A percentile compares a stretch with the other conserved stretches of the same genome.
phyloP scores from a whole-genome alignment of 371 early-diverging fungal species.

The Capillidium rhysosporum region DNA sequence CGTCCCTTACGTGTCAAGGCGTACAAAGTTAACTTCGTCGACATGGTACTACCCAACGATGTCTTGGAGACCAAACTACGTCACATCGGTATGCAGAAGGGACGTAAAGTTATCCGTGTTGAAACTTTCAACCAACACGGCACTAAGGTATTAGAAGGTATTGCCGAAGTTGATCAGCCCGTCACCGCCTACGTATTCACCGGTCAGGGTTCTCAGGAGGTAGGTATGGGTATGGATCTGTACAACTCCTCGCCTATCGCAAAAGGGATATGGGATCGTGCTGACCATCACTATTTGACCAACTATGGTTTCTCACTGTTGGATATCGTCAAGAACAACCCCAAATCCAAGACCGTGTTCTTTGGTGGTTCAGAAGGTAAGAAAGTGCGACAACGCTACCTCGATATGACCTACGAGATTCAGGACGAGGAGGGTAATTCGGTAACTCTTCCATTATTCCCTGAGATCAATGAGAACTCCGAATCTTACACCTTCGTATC shows the following conservation, averaged over 20 bases:
- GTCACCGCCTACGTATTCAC: conserved; percentile 84
- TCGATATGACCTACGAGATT: conserved; percentile 76
- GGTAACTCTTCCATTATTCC: conserved; percentile 72
- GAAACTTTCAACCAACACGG: conserved; percentile 78
- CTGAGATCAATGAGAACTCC: conserved; percentile 63
- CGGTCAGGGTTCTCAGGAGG: conserved; percentile 92
- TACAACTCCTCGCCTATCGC: conserved; percentile 71
- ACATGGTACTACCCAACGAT: conserved; percentile 77
- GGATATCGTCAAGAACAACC: conserved; percentile 86
- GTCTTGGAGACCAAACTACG: conserved; percentile 69
- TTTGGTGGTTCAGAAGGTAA: conserved; percentile 87
- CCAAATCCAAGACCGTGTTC: conserved; percentile 71
- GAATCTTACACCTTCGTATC: conserved; percentile 75
- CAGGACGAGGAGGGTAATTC: conserved; percentile 47
- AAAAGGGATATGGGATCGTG: conserved; percentile 78
- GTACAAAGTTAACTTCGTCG: conserved; percentile 60
- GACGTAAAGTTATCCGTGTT: conserved; percentile 84
- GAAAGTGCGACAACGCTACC: conserved; percentile 71
- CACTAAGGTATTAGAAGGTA: conserved; percentile 70
- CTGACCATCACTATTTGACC: conserved; percentile 69
- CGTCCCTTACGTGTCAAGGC: conserved; percentile 69
- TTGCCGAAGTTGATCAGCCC: conserved; percentile 86
- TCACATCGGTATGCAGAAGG: conserved; percentile 93
- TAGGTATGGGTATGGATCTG: conserved; percentile 92
- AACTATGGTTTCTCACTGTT: conserved; percentile 84